Evolutionary conservation across 1,284 basidiomycete genomes (phyloP).

Genomic region (Sporisorium reilianum): DNA sequence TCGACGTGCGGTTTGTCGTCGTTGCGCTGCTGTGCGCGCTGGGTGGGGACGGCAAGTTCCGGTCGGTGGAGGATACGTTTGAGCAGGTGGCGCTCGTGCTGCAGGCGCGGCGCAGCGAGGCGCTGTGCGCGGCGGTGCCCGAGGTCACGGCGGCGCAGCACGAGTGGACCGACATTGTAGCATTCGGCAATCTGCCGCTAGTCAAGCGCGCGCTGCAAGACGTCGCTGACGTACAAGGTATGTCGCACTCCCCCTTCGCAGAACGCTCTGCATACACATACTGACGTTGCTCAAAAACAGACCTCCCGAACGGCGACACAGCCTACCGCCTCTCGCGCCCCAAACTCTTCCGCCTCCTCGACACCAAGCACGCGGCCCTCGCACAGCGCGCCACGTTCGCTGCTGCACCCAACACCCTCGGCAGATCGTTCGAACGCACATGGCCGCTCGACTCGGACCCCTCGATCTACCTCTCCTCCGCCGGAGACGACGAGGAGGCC

Average conservation of each 20-base stretch:
- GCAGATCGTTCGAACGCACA: slow-evolving; percentile 34
- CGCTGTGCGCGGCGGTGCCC: background rate
- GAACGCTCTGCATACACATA: too few relatives aligned
- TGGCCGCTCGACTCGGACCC: slow-evolving; percentile 36
- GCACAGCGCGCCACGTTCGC: slow-evolving; percentile 23
- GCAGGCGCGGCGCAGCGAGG: slow-evolving; percentile 16
- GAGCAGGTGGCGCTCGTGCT: slow-evolving; percentile 28
- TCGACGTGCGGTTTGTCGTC: slow-evolving; percentile 34
- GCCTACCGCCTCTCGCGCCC: slow-evolving; percentile 31
- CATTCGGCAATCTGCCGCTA: slow-evolving; percentile 19
- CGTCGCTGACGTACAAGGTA: slow-evolving; percentile 41
- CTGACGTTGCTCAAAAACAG: too few relatives aligned
- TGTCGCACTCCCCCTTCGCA: background rate
- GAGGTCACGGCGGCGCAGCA: slow-evolving; percentile 15
- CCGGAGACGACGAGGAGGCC: background rate
- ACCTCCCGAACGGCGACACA: slow-evolving; percentile 32
- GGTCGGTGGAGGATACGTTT: slow-evolving; percentile 37
- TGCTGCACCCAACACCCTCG: slow-evolving; percentile 39
- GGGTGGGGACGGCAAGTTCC: slow-evolving; percentile 22
- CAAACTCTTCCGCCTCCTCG: slow-evolving; percentile 33
- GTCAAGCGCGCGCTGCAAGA: slow-evolving; percentile 21
- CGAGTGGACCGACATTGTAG: slow-evolving; percentile 42
- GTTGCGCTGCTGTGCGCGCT: slow-evolving; percentile 14
- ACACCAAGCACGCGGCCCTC: slow-evolving; percentile 23
- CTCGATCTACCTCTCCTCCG: slow-evolving; percentile 8